Evolutionary conservation across 1,284 basidiomycete species (phyloP).

Genomic region (Heterobasidion parviporum): DNA sequence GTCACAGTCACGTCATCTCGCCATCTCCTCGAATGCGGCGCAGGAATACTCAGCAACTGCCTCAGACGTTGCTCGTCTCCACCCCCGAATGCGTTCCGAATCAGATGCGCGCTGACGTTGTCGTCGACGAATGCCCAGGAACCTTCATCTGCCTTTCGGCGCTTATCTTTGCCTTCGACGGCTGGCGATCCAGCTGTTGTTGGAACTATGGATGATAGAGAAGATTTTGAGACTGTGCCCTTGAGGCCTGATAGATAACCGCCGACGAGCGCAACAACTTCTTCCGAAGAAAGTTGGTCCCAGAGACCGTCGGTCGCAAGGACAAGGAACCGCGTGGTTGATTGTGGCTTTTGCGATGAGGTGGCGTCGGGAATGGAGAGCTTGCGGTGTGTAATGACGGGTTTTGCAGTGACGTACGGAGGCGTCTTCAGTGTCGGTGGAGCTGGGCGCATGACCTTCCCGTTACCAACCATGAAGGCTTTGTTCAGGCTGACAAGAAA

Average conservation of each 20-base stretch:
- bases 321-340: conserved; percentile 61
- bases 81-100: conserved; percentile 91
- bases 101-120: conserved; percentile 85
- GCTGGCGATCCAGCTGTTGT: conserved; percentile 44
- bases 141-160: conserved; percentile 28
- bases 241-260: conserved; percentile 73
- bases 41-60: conserved; percentile 78
- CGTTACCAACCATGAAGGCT: conserved; percentile 59
- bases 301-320: conserved; percentile 93
- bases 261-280: conserved; percentile 86
- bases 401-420: conserved; percentile 89
- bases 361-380: conserved; percentile 33
- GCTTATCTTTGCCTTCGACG: conserved; percentile 60
- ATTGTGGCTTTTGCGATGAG: conserved; percentile 12
- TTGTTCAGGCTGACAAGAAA: conserved; percentile 45
- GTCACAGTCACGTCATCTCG: conserved; percentile 91
- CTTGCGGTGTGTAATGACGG: conserved; percentile 81
- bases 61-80: conserved; percentile 64
- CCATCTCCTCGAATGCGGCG: conserved; percentile 71
- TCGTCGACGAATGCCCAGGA: conserved; percentile 83
- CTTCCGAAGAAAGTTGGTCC: conserved; percentile 93
- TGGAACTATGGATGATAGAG: conserved; percentile 45
- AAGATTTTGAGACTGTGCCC: conserved; percentile 50
- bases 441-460: conserved; percentile 49
- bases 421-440: conserved; percentile 73